A percentile compares a stretch with the other conserved stretches of the same genome.
Evolutionary conservation across 345 rosid genomes (phyloP).

Genomic region (Sisymbrium irio): DNA sequence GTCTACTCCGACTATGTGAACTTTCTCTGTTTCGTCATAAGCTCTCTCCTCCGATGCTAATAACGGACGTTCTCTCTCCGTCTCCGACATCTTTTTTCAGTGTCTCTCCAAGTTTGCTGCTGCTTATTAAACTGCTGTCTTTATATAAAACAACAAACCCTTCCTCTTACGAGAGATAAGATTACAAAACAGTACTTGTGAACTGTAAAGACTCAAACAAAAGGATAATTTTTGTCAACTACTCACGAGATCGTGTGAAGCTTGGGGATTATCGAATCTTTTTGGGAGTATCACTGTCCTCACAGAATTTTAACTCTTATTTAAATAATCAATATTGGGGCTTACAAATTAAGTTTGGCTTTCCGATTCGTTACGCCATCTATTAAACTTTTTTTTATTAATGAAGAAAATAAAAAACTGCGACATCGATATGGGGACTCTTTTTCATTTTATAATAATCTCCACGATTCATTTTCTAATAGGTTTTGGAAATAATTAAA

Average conservation of each 20-base stretch:
- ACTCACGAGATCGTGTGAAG: not conserved
- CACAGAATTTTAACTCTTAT: not conserved
- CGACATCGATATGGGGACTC: not conserved
- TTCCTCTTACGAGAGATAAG: not conserved
- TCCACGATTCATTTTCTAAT: not conserved
- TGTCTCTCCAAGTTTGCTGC: no score
- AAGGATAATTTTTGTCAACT: not conserved
- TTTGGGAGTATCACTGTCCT: slow-evolving; percentile 17
- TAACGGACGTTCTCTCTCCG: slow-evolving; percentile 21
- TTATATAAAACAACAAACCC: not conserved
- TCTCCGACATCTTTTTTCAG: slow-evolving; percentile 20
- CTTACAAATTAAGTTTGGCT: not conserved
- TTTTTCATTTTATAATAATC: not conserved
- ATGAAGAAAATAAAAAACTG: not conserved
- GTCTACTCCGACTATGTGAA: slow-evolving; percentile 58
- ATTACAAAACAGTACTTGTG: not conserved
- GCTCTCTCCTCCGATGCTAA: slow-evolving; percentile 51
- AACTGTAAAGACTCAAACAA: not conserved
- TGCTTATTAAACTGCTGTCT: not conserved
- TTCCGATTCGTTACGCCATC: not conserved
- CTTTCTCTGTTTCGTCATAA: slow-evolving; percentile 68
- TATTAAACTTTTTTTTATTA: not conserved
- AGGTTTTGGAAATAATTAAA: not conserved
- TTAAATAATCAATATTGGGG: not conserved
- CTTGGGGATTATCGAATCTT: slow-evolving; percentile 11